phyloP scores from a whole-genome alignment of 148 eudicot species.

The Nyssa sinensis region DNA sequence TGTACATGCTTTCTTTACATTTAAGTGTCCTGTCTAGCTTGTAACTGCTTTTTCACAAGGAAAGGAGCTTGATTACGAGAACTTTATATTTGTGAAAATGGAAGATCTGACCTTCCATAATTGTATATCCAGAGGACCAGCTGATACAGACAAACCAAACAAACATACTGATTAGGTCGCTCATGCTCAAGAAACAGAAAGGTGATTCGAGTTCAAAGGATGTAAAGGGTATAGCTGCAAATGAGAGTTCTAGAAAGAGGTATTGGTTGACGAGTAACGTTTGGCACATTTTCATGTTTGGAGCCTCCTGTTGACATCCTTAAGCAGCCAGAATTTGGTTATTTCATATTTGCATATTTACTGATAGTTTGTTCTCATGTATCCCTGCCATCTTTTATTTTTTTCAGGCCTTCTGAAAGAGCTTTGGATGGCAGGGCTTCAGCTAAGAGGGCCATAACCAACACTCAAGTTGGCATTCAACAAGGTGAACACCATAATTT shows the following conservation, averaged over 20 bases:
- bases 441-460: slow-evolving; percentile 60
- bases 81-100: slow-evolving; percentile 3
- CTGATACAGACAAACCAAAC: slow-evolving; percentile 82
- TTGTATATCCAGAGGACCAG: slow-evolving; percentile 63
- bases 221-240: slow-evolving; percentile 33
- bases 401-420: slow-evolving; percentile 68
- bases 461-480: slow-evolving; percentile 40
- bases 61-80: slow-evolving; percentile 1
- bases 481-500: slow-evolving; percentile 44
- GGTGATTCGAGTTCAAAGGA: slow-evolving; percentile 49
- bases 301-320: neutral
- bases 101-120: slow-evolving; percentile 8
- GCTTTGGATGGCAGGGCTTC: slow-evolving; percentile 62
- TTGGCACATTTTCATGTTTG: neutral
- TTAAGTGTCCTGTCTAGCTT: neutral
- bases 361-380: neutral
- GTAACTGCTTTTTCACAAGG: neutral
- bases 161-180: slow-evolving; percentile 90
- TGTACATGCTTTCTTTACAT: neutral
- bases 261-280: too few species aligned
- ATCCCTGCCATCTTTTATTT: neutral
- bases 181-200: slow-evolving; percentile 70
- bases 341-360: neutral
- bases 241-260: slow-evolving; percentile 80
- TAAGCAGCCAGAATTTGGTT: neutral